Base-by-base conservation (phyloP, 371 early-diverging fungal species). In the Mucor velutinosus region DNA sequence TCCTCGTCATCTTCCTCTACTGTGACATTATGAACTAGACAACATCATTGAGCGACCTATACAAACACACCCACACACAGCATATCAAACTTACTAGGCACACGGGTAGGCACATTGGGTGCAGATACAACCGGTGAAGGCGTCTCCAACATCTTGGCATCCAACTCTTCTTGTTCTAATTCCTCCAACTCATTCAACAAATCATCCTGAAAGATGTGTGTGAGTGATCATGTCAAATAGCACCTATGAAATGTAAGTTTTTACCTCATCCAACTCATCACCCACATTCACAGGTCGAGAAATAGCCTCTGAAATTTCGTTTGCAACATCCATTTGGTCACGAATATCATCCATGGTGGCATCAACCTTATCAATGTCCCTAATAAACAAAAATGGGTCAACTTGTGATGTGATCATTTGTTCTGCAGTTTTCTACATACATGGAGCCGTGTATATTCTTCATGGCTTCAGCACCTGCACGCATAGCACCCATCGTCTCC, bases 401-500 rank as follows among this genome's bases (percentile, higher is more conserved):
- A 49, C 33, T 43, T 27, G 23, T 41, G 53, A 27, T 58, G 5
- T 53, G 53, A 37, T 15, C 21, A 47, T 56, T 14, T 8, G 33
- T 23, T 53, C 27, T 23, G 27, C 15, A 3, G 14, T 25, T 6
- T 6, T 25, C 23, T 10, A 76, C 87, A 64, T 89, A 94, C 94
- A 98, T 86, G n/a, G 89, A 85, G 55, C 94, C 93, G 72, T 99
- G 98, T 60, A 98, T 96, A 55, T 79, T 74, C 78, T 95, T 97
- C 95, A 99, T 93, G 29, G 98, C 97, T 35, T 91, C 90, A 10
- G 97, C 94, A 73, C 96, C 99, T 29, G 89, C 87, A 78, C 92
- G 87, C 97, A 99, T 95, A 29, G 97, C 97, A 70, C 93, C 90
- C 92, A 98, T 94, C 1, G 96, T 93, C 74, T 98, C 97, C 70